Conservation (phyloP, 108 stramenopile genomes). For the Cyclotella choctawhatcheeana region DNA sequence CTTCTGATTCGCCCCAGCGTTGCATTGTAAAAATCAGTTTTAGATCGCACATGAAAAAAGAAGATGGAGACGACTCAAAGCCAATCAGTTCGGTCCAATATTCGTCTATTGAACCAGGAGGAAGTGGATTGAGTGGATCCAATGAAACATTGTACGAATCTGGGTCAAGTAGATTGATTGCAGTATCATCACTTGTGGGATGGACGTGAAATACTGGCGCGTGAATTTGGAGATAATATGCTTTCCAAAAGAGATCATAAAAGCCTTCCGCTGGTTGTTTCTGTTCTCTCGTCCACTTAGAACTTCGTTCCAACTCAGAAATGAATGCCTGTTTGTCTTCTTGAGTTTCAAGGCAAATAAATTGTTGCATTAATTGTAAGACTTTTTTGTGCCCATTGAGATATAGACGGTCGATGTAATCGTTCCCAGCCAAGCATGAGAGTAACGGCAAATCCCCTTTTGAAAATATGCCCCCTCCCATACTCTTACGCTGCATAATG, state of each 20-base stretch:
- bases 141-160: neutral
- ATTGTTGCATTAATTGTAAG: neutral
- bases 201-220: neutral
- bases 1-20: neutral
- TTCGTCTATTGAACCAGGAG: neutral
- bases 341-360: neutral
- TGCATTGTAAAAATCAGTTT: neutral
- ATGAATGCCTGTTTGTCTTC: neutral
- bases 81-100: neutral
- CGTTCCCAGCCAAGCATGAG: neutral
- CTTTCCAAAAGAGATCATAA: neutral
- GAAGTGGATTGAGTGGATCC: neutral
- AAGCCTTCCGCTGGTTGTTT: neutral
- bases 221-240: neutral
- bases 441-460: neutral
- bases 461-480: neutral
- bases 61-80: neutral
- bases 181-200: neutral
- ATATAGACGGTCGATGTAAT: slow-evolving; percentile 1
- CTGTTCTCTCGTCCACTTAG: neutral
- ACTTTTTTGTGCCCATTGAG: neutral
- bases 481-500: neutral
- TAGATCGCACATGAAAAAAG: neutral
- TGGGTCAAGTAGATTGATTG: neutral
- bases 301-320: neutral